These are phyloP conservation scores for Tylopilus orsonianus DNA, from an alignment of 1,284 basidiomycete genomes.

Conservation along the genomic window DNA sequence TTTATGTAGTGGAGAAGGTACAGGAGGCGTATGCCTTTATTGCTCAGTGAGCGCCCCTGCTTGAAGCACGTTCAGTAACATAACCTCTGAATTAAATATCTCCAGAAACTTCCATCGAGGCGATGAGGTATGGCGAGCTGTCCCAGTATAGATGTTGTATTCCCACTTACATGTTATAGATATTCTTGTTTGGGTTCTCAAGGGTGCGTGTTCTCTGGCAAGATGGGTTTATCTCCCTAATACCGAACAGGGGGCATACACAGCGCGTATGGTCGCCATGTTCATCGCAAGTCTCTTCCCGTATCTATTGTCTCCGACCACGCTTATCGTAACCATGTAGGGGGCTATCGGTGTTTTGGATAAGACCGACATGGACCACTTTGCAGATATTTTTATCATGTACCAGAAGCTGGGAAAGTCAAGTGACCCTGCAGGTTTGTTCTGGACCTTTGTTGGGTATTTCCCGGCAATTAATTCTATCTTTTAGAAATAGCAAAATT, in stretches of 20 bases:
- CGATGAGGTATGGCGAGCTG: constrained; percentile 52
- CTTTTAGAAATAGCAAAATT: constrained; percentile 44
- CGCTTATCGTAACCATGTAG: constrained; percentile 32
- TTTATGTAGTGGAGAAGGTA: constrained; percentile 56
- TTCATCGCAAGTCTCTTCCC: constrained; percentile 51
- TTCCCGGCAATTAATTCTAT: not conserved
- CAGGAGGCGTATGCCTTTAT: constrained; percentile 75
- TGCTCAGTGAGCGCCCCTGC: constrained; percentile 52
- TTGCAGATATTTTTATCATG: constrained; percentile 57
- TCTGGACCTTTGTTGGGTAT: not conserved
- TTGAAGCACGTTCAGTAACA: not conserved
- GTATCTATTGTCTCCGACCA: not conserved
- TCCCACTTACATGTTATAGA: constrained; percentile 33
- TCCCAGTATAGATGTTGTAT: not conserved
- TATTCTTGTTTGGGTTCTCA: constrained; percentile 77
- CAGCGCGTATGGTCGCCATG: constrained; percentile 66
- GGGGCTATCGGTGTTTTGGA: constrained; percentile 65
- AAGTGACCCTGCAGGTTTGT: constrained; percentile 46
- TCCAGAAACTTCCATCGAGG: constrained; percentile 64
- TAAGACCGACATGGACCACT: constrained; percentile 67
- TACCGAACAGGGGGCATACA: constrained; percentile 59
- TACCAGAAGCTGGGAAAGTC: constrained; percentile 62
- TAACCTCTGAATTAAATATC: not conserved
- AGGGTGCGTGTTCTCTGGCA: constrained; percentile 41
- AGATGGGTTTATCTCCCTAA: not conserved